These are phyloP conservation scores for Globisporangium heterothallicum DNA, from an alignment of 352 stramenopile species.

Conservation along the genomic window DNA sequence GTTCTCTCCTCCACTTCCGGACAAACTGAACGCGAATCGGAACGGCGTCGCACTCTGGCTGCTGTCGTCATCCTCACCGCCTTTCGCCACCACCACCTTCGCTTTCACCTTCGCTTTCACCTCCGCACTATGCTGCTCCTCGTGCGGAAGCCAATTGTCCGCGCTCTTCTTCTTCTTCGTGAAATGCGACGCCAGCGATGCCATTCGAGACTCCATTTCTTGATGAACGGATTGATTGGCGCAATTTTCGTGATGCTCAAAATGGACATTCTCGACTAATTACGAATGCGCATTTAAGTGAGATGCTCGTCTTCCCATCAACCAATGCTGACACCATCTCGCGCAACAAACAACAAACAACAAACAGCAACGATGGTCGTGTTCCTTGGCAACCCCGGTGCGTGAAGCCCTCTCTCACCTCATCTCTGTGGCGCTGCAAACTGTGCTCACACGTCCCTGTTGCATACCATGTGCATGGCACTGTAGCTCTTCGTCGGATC, in stretches of 20 bases:
- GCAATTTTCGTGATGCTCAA: neutral
- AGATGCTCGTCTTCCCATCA: too few species aligned
- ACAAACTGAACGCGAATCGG: constrained; percentile 11
- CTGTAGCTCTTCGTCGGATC: constrained; percentile 66
- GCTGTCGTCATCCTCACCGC: neutral
- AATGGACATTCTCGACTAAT: too few species aligned
- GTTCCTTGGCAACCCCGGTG: constrained; percentile 69
- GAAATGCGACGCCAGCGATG: constrained; percentile 14
- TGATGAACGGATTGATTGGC: neutral
- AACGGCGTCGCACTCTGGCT: constrained; percentile 1
- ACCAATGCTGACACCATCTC: too few species aligned
- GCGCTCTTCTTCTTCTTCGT: constrained; percentile 10
- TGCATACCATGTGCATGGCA: constrained; percentile 8
- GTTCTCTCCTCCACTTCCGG: neutral
- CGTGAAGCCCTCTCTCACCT: constrained; percentile 2
- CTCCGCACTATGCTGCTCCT: neutral
- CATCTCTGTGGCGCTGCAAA: neutral
- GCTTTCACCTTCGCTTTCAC: neutral
- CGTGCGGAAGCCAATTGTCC: neutral
- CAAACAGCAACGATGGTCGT: constrained; percentile 39
- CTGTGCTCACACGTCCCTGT: neutral
- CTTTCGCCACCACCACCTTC: neutral
- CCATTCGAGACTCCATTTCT: neutral
- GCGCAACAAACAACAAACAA: neutral
- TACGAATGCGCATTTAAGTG: neutral